Base-by-base conservation (phyloP, 805 yeast genomes). In the Saccharomycopsis fibuligera region DNA sequence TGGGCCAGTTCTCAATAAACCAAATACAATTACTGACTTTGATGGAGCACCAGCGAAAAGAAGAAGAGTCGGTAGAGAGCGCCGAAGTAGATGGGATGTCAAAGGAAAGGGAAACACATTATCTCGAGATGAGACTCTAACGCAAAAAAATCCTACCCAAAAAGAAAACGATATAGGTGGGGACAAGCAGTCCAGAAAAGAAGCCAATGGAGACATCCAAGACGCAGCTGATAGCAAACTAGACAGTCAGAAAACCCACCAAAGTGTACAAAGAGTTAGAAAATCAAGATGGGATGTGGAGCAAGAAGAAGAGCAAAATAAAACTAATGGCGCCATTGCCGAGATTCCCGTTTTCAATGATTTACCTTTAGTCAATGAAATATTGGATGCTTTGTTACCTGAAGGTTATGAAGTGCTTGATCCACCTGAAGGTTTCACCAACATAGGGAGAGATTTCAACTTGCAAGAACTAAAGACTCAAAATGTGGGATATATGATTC, bases 401-500 rank as follows among this genome's bases (percentile, higher is more conserved):
- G 9, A 38, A 12, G 53, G 50, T 16, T 52, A 52, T 33, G 54
- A 46, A 31, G 38, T 49, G 1, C 16, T 52, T 5, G 52, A 47
- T 19, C 45, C 52, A 8, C 50, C 54, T 23, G 50, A 47, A 44
- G 54, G 48, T 1, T 48, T 31, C 22, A 39, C 30, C 10, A 41
- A 21, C 17, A 46, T 22, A 17, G 19, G 3, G 2, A 22, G 21
- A 6, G 43, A 47, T 42, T 8, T 14, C 9, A 16, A 24, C 5
- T 5, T n/a, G 17, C 21, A 41, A 22, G 43, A 17, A 3, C 12
- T 35, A 8, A 33, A 35, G 16, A 12, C 2, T 1, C 39, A 31
- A n/a, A 40, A 41, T 10, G n/a, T 17, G 17, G 53, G 74, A 0
- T 83, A 75, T 54, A 63, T 68, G 54, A 72, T 81, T 29, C 86